Evolutionary conservation across 768 basidiomycete genomes (phyloP).

Genomic region (Tricholoma bakamatsutake): DNA sequence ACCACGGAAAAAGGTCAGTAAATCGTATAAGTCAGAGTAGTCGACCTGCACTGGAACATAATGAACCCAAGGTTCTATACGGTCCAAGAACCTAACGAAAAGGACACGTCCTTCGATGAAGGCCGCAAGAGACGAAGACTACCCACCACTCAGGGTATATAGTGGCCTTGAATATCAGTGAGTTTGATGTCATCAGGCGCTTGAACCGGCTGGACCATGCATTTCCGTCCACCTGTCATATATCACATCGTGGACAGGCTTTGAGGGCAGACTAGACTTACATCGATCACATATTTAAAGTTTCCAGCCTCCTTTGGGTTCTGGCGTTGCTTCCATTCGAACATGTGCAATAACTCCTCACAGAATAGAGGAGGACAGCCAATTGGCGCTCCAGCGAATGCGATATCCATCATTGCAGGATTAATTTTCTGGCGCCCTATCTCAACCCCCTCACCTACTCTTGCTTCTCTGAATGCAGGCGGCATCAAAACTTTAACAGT

Average conservation of each 20-base stretch:
- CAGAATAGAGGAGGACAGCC: no score
- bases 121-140: background rate
- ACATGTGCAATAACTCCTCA: conserved; percentile 28
- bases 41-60: conserved; percentile 56
- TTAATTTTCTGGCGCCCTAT: no score
- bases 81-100: conserved; percentile 16
- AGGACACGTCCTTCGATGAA: background rate
- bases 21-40: conserved; percentile 54
- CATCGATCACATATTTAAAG: conserved; percentile 50
- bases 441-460: no score
- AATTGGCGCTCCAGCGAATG: no score
- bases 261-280: conserved; percentile 9
- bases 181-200: conserved; percentile 46
- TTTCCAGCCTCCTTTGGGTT: conserved; percentile 32
- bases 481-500: no score
- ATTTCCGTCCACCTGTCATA: conserved; percentile 39
- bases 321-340: conserved; percentile 38
- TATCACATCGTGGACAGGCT: background rate
- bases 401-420: no score
- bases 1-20: conserved; percentile 60
- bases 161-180: conserved; percentile 55
- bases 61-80: conserved; percentile 51
- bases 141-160: conserved; percentile 57
- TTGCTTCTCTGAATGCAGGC: no score
- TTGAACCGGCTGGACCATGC: conserved; percentile 58